phyloP scores from a whole-genome alignment of 106 monocot genomes.

The Allium sativum region DNA sequence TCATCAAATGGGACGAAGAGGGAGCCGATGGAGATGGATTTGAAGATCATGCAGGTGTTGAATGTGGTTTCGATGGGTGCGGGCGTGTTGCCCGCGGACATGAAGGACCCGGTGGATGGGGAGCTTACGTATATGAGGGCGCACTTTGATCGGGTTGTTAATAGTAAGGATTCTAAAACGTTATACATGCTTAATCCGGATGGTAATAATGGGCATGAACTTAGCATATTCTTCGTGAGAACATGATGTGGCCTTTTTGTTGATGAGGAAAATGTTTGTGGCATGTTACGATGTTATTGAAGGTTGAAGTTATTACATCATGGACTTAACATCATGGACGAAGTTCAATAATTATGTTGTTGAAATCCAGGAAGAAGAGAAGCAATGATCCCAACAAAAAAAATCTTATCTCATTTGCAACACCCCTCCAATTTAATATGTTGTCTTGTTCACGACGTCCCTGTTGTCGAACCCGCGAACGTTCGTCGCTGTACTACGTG shows the following conservation, averaged over 20 bases:
- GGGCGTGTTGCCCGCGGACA: slow-evolving; percentile 63
- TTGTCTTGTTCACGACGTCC: too few relatives aligned
- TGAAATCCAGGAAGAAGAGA: too few relatives aligned
- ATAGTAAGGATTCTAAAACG: slow-evolving; percentile 84
- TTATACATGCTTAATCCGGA: slow-evolving; percentile 95
- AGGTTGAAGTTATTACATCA: too few relatives aligned
- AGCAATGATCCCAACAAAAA: too few relatives aligned
- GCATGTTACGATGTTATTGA: too few relatives aligned
- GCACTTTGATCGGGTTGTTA: slow-evolving; percentile 59
- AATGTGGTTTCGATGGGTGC: slow-evolving; percentile 89
- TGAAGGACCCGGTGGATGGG: slow-evolving; percentile 41
- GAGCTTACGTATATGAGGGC: slow-evolving; percentile 89
- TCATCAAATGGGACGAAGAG: slow-evolving; percentile 43
- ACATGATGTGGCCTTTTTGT: slow-evolving; percentile 15
- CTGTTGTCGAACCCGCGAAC: too few relatives aligned
- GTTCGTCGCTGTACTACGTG: too few relatives aligned
- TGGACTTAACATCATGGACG: too few relatives aligned
- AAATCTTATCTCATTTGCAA: too few relatives aligned
- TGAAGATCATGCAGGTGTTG: slow-evolving; percentile 66
- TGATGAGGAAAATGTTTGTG: too few relatives aligned
- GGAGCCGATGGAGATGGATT: slow-evolving; percentile 53
- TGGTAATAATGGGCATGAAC: slow-evolving; percentile 58
- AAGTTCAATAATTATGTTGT: too few relatives aligned
- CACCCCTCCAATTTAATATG: too few relatives aligned
- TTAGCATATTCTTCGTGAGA: slow-evolving; percentile 90